Percentiles rank a stretch among this genome's conserved stretches.
Evolutionary conservation across 1,284 basidiomycete species (phyloP).

Genomic region (Trichosporon sp.): DNA sequence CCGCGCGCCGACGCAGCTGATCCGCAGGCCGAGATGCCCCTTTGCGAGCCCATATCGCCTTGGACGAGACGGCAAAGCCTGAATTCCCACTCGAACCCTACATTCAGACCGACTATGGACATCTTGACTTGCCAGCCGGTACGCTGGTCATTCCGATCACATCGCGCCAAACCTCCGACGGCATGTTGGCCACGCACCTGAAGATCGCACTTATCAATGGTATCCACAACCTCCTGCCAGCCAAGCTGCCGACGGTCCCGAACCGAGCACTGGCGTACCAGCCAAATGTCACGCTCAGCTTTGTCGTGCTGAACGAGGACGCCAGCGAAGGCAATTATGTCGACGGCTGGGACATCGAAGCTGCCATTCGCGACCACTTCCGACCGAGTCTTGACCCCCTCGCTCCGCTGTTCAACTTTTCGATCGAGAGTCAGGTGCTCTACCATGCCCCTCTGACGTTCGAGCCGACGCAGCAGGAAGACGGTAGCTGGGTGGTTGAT

Average conservation of each 20-base stretch:
- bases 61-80: conserved; percentile 24
- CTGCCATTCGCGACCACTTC: conserved; percentile 62
- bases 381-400: conserved; percentile 61
- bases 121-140: conserved; percentile 14
- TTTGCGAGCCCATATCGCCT: conserved; percentile 29
- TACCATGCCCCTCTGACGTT: conserved; percentile 87
- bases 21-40: conserved; percentile 8
- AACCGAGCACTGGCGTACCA: conserved; percentile 57
- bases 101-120: conserved; percentile 24
- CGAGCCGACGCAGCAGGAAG: conserved; percentile 48
- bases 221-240: conserved; percentile 54
- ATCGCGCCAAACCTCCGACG: not conserved
- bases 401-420: conserved; percentile 73
- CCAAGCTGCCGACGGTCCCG: conserved; percentile 48
- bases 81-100: conserved; percentile 40
- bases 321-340: conserved; percentile 60
- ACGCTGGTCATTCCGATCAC: conserved; percentile 35
- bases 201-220: conserved; percentile 51
- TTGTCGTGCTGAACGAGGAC: conserved; percentile 74
- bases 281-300: conserved; percentile 57
- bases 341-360: conserved; percentile 65
- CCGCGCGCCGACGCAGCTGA: conserved; percentile 2
- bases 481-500: conserved; percentile 56
- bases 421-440: conserved; percentile 88
- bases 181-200: conserved; percentile 25